Percentiles rank a stretch among this genome's conserved stretches.
These are phyloP conservation scores for Talaromyces funiculosus DNA, from an alignment of 2,329 filamentous ascomycete genomes.

Conservation along the genomic window DNA sequence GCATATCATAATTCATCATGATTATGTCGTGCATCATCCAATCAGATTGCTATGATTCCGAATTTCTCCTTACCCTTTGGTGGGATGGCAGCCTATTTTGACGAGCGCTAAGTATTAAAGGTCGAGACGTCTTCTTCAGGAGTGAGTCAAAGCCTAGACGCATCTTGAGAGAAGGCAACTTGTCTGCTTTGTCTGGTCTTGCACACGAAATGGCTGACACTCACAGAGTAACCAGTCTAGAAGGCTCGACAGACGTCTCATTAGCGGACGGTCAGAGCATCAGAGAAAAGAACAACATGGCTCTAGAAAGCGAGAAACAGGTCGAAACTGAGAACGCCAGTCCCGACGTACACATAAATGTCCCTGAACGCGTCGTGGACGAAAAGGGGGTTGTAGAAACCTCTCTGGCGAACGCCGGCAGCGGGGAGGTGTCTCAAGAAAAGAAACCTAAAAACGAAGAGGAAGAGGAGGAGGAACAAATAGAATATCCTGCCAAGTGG, in stretches of 20 bases:
- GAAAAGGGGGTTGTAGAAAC: background rate
- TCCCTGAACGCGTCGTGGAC: background rate
- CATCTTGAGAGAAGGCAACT: background rate
- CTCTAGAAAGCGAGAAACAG: background rate
- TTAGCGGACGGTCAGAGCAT: background rate
- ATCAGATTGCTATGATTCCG: background rate
- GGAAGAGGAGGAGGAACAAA: conserved; percentile 18
- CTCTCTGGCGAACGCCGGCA: background rate
- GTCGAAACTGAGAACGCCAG: background rate
- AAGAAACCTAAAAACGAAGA: background rate
- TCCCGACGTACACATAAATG: background rate
- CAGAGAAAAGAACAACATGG: background rate
- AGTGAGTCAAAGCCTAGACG: background rate
- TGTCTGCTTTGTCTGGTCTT: background rate
- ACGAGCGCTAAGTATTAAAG: background rate
- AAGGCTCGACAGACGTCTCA: conserved; percentile 1
- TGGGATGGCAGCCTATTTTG: background rate
- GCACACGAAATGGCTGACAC: background rate
- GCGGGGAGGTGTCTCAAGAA: background rate
- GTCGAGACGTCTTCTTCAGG: background rate
- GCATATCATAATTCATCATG: background rate
- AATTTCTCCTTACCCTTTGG: background rate
- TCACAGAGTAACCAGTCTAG: background rate
- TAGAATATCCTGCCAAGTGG: conserved; percentile 29
- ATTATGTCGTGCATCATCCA: background rate